These are phyloP conservation scores for Russula griseocarnosa DNA, from an alignment of 768 basidiomycete genomes.

Conservation along the genomic window DNA sequence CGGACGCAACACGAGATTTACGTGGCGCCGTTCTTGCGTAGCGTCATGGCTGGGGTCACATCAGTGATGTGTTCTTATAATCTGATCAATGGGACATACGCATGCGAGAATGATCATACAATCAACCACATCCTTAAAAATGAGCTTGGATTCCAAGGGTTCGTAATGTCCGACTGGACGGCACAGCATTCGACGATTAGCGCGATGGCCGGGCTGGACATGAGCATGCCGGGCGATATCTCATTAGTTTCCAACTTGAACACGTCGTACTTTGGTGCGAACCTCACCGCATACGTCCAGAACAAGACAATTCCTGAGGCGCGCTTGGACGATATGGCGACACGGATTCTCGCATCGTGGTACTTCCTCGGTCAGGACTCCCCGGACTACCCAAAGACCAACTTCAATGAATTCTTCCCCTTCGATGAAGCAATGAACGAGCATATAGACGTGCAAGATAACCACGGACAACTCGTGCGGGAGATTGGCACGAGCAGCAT, in stretches of 20 bases:
- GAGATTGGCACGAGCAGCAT: constrained; percentile 73
- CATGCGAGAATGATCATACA: constrained; percentile 68
- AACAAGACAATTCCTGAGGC: constrained; percentile 66
- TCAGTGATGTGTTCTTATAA: constrained; percentile 79
- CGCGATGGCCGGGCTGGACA: constrained; percentile 60
- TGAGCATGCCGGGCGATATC: constrained; percentile 59
- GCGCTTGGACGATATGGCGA: constrained; percentile 78
- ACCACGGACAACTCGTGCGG: constrained; percentile 64
- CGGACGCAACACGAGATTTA: constrained; percentile 76
- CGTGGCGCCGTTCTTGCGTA: constrained; percentile 61
- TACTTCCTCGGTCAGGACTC: constrained; percentile 65
- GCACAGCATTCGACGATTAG: constrained; percentile 61
- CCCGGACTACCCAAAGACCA: constrained; percentile 55
- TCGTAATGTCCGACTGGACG: constrained; percentile 71
- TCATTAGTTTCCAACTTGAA: constrained; percentile 34
- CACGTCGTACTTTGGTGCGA: constrained; percentile 57
- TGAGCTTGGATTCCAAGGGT: constrained; percentile 76
- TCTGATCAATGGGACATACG: constrained; percentile 63
- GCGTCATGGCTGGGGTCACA: constrained; percentile 69
- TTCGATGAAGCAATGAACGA: constrained; percentile 52
- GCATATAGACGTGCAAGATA: constrained; percentile 63
- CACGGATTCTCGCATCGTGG: constrained; percentile 70
- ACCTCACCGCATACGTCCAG: constrained; percentile 61
- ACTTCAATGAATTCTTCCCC: constrained; percentile 66
- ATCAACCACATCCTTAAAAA: constrained; percentile 70